Conservation (phyloP, 2,329 filamentous ascomycete genomes). For the Berkeleyomyces rouxiae region DNA sequence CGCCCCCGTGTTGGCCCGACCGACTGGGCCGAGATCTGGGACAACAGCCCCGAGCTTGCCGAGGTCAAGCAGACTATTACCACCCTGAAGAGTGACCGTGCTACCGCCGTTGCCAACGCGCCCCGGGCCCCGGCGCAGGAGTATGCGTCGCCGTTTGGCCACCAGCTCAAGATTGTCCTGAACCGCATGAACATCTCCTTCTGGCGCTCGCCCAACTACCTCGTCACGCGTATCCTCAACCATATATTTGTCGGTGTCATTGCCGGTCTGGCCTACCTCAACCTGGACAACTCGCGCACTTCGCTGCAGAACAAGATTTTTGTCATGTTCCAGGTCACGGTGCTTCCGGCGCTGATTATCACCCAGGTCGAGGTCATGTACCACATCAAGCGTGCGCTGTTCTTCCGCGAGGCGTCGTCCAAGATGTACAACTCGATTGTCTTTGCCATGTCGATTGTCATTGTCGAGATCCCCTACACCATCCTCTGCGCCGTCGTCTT, state of each 20-base stretch:
- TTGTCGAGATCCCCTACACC: constrained; percentile 73
- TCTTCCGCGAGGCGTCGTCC: constrained; percentile 69
- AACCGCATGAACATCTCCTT: constrained; percentile 59
- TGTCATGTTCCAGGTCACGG: constrained; percentile 77
- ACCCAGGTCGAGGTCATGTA: constrained; percentile 70
- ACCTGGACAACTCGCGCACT: constrained; percentile 57
- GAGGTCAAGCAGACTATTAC: constrained; percentile 49
- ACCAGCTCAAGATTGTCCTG: constrained; percentile 64
- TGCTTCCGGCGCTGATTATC: constrained; percentile 68
- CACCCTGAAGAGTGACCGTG: constrained; percentile 44
- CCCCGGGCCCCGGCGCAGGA: constrained; percentile 46
- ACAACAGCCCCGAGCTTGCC: constrained; percentile 52
- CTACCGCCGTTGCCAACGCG: constrained; percentile 36
- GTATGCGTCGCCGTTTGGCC: constrained; percentile 63
- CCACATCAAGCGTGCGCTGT: constrained; percentile 61
- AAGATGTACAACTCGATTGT: constrained; percentile 75
- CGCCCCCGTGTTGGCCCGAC: constrained; percentile 52
- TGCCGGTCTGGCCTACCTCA: constrained; percentile 63
- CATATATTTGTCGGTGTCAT: constrained; percentile 64
- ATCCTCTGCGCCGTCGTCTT: constrained; percentile 65
- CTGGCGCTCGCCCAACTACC: constrained; percentile 78
- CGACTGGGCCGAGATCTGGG: constrained; percentile 72
- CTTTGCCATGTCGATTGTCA: constrained; percentile 61
- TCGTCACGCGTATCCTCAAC: constrained; percentile 75
- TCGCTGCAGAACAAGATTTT: constrained; percentile 78